Evolutionary conservation across 331 rosid genomes (phyloP), one percentile per base, ranked within the genome.

Genomic region (Pyracantha coccinea): DNA sequence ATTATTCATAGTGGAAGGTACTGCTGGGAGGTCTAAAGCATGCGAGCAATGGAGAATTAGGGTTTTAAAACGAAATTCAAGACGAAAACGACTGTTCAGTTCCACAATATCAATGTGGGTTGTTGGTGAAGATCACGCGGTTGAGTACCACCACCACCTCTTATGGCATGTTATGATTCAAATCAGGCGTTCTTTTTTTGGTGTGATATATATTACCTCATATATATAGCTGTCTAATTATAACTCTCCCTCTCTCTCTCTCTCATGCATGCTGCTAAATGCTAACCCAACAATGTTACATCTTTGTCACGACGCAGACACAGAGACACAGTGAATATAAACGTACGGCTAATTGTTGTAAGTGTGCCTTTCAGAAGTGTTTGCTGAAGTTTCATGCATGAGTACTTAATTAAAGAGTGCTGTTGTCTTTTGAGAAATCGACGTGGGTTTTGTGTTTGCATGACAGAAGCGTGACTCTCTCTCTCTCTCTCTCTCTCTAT

Each of bases 321-420:
- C 14, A 10, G 67, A 38, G 45, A 67, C 76, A 78, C 81, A 83
- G 76, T 87, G 81, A 85, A 75, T 87, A 75, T 77, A 17, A 29
- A 63, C n/a, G 19, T 28, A 61, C 9, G 8, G 55, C 55, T 50
- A 17, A 50, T 50, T n/a, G 16, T 41, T 80, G 92, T 82, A 85
- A 53, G 82, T 79, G 89, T 75, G 85, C 69, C 79, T 78, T 78
- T 74, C 77, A 81, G 72, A 81, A 72, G 81, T 83, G 86, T 81
- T 86, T 87, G 89, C 88, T 88, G 91, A 81, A 90, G 88, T 85
- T 86, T 90, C 88, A 85, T 83, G 86, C 93, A 88, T 76, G 85
- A 72, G 82, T 81, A 86, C 79, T 83, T 83, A 85, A 83, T 35
- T 35, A 10, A 38, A 38, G 54, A 47, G 21, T 16, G 6, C 55